phyloP scores from a whole-genome alignment of 1,139 yeast species.

The Taphrina communis region DNA sequence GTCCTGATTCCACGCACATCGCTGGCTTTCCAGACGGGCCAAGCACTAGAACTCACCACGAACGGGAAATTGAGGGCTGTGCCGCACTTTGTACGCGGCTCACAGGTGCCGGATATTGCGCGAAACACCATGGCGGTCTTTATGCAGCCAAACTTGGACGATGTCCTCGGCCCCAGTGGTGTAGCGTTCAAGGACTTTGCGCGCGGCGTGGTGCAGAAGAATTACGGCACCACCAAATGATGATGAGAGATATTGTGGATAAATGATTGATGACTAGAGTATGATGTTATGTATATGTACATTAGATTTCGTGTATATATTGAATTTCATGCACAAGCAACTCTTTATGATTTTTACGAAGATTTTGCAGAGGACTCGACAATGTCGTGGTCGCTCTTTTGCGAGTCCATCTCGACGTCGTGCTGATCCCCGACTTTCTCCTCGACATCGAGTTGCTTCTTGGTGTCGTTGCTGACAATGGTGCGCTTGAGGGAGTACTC shows the following conservation, averaged over 20 bases:
- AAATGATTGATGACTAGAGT: too few species aligned
- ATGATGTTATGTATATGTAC: neutral
- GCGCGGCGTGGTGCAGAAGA: constrained; percentile 47
- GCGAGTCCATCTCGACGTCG: constrained; percentile 4
- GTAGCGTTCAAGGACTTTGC: constrained; percentile 59
- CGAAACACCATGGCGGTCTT: constrained; percentile 69
- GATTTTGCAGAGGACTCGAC: too few species aligned
- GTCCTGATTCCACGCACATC: constrained; percentile 64
- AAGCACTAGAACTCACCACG: constrained; percentile 64
- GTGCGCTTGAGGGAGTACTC: constrained; percentile 30
- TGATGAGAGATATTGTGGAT: too few species aligned
- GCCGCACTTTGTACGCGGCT: constrained; percentile 64
- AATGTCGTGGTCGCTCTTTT: neutral
- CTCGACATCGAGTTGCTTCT: constrained; percentile 13
- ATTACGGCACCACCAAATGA: constrained; percentile 13
- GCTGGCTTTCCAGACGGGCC: constrained; percentile 69
- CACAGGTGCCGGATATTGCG: constrained; percentile 53
- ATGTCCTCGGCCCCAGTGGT: constrained; percentile 57
- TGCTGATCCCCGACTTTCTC: constrained; percentile 5
- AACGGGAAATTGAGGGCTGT: constrained; percentile 63
- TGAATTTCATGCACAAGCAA: too few species aligned
- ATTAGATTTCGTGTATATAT: neutral
- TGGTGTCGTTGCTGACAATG: constrained; percentile 7
- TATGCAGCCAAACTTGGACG: constrained; percentile 66
- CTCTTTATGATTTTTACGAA: too few species aligned